Base-by-base conservation (phyloP, 1,284 basidiomycete species). In the Moesziomyces aphidis region DNA sequence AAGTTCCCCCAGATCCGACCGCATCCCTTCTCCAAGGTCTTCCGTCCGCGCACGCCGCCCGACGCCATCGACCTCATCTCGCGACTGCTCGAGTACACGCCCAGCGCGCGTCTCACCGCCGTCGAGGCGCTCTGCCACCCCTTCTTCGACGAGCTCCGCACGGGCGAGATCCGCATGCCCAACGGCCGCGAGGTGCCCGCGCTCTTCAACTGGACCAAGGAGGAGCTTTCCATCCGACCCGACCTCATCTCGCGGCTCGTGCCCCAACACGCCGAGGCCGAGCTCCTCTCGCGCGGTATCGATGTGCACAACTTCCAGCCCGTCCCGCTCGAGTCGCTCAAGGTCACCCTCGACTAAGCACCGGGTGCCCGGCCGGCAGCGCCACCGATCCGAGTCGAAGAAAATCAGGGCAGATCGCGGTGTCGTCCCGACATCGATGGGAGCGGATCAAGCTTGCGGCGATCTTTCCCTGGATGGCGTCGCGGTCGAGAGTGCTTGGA, bases 1-100 rank as follows among this genome's bases (percentile, higher is more conserved):
- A 98, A 98, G 87, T 99, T 99, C 89, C 96, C 96, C 9, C 96
- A 99, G 87, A 99, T 99, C 88, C 96, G 97, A 86, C 94, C 95
- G 43, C 85, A 86, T 79, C 85, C 85, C 42, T 86, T 86, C 77
- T 75, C 62, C 55, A 86, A 95, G 93, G 97, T 99, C 63, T 99
- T 99, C 91, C 91, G 96, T 79, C 95, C 96, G 50, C 93, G 96
- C 83, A 99, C 96, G 23, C 91, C 95, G 13, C 90, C 92, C 43
- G 96, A 98, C 86, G 94, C 96, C 66, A 98, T 99, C 86, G 93
- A 97, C 81, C 88, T 99, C 68, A 97, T 99, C 72, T 91, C 93
- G 39, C 94, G 94, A 85, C 87, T 99, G 76, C 88, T 99, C 77
- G 95, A 99, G 85, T 99, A 99, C 88, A 99, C 97, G 13, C 96